Percentiles rank a stretch among this genome's conserved stretches.
phyloP scores from a whole-genome alignment of 106 monocot species.

The Apostasia ramifera region DNA sequence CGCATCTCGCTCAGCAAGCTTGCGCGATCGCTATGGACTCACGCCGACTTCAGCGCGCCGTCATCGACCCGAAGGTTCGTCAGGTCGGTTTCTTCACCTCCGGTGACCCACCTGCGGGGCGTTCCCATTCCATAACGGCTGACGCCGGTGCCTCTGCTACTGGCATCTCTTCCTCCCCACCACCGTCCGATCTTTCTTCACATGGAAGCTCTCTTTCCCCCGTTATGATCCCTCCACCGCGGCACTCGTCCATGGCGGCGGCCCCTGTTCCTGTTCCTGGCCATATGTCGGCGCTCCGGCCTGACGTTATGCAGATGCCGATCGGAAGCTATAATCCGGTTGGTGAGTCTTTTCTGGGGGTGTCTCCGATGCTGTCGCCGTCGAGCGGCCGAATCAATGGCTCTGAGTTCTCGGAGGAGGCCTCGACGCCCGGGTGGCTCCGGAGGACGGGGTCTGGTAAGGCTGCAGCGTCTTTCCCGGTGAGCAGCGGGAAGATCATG shows the following conservation, averaged over 20 bases:
- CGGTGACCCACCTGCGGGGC: constrained; percentile 10
- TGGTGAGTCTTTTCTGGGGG: constrained; percentile 20
- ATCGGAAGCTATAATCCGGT: constrained; percentile 67
- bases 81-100: constrained; percentile 22
- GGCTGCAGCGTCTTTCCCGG: constrained; percentile 39
- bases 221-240: constrained; percentile 89
- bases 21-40: not conserved
- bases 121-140: constrained; percentile 4
- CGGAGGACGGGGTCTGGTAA: constrained; percentile 15
- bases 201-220: constrained; percentile 57
- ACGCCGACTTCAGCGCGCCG: constrained; percentile 7
- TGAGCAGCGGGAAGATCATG: constrained; percentile 45
- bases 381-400: constrained; percentile 31
- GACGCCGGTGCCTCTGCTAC: not conserved
- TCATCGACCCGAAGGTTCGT: constrained; percentile 10
- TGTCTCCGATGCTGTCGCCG: constrained; percentile 20
- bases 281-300: constrained; percentile 24
- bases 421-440: constrained; percentile 9
- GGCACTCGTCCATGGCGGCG: constrained; percentile 33
- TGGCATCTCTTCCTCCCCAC: not conserved
- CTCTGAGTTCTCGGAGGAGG: constrained; percentile 36
- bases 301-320: constrained; percentile 14
- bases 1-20: not conserved
- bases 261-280: constrained; percentile 14
- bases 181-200: constrained; percentile 12